Evolutionary conservation across 345 rosid species (phyloP).

Genomic region (Lepidium africanum): DNA sequence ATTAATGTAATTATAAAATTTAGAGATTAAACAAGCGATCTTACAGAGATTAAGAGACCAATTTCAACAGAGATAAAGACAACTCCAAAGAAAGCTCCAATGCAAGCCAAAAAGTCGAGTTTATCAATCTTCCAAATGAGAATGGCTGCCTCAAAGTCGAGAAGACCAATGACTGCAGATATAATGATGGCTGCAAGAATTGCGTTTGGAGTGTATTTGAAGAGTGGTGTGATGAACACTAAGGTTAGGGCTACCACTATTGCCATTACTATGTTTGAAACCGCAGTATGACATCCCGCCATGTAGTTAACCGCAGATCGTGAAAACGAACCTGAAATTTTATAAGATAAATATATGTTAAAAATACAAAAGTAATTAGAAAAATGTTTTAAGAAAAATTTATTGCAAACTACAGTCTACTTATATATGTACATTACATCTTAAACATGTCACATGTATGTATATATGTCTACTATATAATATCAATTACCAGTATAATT

Average conservation of each 20-base stretch:
- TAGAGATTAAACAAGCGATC: background rate
- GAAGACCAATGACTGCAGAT: constrained; percentile 59
- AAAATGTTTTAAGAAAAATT: no score
- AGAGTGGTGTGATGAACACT: constrained; percentile 54
- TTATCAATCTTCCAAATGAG: constrained; percentile 83
- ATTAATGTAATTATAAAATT: no score
- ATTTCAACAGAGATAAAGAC: constrained; percentile 56
- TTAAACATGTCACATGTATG: no score
- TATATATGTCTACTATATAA: no score
- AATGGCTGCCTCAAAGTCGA: constrained; percentile 46
- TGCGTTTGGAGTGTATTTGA: constrained; percentile 71
- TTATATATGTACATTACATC: no score
- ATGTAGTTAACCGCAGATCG: constrained; percentile 81
- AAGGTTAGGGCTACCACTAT: constrained; percentile 53
- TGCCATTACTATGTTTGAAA: constrained; percentile 81
- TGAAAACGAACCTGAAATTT: constrained; percentile 42
- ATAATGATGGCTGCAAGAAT: constrained; percentile 68
- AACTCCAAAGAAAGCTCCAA: constrained; percentile 82
- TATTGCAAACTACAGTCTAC: no score
- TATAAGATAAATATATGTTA: no score
- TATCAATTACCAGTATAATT: no score
- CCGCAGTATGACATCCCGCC: constrained; percentile 78
- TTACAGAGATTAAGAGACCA: constrained; percentile 63
- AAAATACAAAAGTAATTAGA: background rate
- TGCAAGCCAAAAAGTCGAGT: constrained; percentile 65